Conservation (phyloP, 1,139 yeast species). For the Zygosaccharomyces sapae region DNA sequence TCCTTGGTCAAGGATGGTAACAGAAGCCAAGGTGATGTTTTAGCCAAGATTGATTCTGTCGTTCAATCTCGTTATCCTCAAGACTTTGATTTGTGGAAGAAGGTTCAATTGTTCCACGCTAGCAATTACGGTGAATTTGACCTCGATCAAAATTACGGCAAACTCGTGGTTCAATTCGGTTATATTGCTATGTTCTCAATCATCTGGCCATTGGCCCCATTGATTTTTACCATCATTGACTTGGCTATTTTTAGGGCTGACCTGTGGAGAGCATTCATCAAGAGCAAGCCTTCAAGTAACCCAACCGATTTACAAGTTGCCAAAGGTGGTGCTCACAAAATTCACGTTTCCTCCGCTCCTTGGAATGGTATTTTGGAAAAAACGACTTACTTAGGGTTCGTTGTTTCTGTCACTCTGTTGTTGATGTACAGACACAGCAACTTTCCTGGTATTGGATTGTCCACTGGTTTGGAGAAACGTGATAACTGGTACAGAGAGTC, state of each 20-base stretch:
- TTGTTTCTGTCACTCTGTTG: slow-evolving; percentile 67
- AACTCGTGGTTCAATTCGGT: slow-evolving; percentile 75
- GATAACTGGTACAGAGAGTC: slow-evolving; percentile 25
- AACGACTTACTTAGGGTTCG: slow-evolving; percentile 71
- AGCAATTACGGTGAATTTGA: slow-evolving; percentile 55
- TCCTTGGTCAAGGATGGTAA: slow-evolving; percentile 9
- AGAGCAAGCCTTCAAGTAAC: slow-evolving; percentile 25
- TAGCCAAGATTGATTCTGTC: slow-evolving; percentile 8
- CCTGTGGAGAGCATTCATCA: slow-evolving; percentile 32
- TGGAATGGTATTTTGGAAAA: slow-evolving; percentile 67
- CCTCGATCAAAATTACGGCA: slow-evolving; percentile 69
- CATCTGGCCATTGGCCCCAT: slow-evolving; percentile 86
- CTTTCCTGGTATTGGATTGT: slow-evolving; percentile 28
- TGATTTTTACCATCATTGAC: slow-evolving; percentile 60
- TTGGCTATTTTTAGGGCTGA: slow-evolving; percentile 28
- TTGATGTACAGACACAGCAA: slow-evolving; percentile 56
- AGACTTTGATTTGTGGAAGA: slow-evolving; percentile 42
- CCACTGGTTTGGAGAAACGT: slow-evolving; percentile 17
- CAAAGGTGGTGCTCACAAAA: slow-evolving; percentile 8
- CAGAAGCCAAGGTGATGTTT: slow-evolving; percentile 2
- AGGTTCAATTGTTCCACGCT: slow-evolving; percentile 50
- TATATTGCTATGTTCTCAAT: slow-evolving; percentile 79
- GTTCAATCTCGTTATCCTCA: slow-evolving; percentile 12
- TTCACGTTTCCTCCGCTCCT: slow-evolving; percentile 39
- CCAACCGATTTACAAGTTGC: slow-evolving; percentile 12